Conservation (phyloP, 2,329 filamentous ascomycete species). For the Neonectria magnoliae region DNA sequence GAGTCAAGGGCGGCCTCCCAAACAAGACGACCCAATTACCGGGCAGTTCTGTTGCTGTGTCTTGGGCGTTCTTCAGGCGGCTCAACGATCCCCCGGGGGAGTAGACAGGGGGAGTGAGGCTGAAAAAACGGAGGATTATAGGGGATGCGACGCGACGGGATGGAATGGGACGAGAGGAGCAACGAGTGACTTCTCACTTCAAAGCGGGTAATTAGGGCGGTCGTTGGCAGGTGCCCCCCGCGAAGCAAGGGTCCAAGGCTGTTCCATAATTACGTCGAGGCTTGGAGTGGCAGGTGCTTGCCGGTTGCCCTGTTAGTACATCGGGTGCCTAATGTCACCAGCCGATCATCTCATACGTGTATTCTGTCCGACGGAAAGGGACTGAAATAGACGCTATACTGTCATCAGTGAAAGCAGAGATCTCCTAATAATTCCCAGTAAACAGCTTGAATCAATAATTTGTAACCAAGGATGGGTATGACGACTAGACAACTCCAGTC, state of each 20-base stretch:
- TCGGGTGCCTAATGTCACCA: conserved; percentile 30
- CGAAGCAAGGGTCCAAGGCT: conserved; percentile 24
- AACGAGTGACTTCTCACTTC: conserved; percentile 5
- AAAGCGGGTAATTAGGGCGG: neutral
- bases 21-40: neutral
- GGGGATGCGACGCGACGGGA: conserved; percentile 18
- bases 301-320: conserved; percentile 30
- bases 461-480: neutral
- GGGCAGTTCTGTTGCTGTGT: neutral
- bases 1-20: conserved; percentile 23
- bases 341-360: conserved; percentile 4
- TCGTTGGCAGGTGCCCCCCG: conserved; percentile 27
- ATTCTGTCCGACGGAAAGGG: neutral
- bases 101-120: neutral
- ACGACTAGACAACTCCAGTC: neutral
- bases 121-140: conserved; percentile 2
- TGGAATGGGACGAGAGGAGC: conserved; percentile 25
- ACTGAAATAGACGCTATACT: neutral
- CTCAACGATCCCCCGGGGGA: neutral
- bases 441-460: neutral
- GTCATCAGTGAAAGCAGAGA: neutral
- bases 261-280: conserved; percentile 1
- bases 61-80: neutral
- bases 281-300: neutral
- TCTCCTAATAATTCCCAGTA: neutral